Evolutionary conservation across 768 basidiomycete species (phyloP), one percentile per base, ranked within the genome.

Genomic region (Cubamyces lactineus): DNA sequence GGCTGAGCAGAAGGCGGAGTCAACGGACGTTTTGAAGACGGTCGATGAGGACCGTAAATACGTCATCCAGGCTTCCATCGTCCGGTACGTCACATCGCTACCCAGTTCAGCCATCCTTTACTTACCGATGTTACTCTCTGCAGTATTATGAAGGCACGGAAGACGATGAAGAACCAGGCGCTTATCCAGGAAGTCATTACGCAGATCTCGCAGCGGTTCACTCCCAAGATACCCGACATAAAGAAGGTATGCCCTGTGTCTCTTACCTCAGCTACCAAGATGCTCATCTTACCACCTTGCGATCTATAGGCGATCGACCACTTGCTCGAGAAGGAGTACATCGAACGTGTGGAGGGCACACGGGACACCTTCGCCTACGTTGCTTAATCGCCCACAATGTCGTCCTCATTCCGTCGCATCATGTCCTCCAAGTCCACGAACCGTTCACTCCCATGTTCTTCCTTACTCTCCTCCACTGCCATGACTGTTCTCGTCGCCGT

Each of bases 21-120:
- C 88, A 9, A 83, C 83, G 0, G 94, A 97, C 67, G 94, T 97
- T 9, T 78, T 97, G 71, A 95, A 94, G 82, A 91, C 87, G 6
- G 95, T 98, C 5, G 96, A 97, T 66, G 96, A 98, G 76, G 97
- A 98, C 71, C 87, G 96, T 62, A 97, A 97, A 82, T 92, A 96
- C 69, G 87, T 95, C 61, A 94, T 97, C 57, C 96, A 98, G 73
- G 93, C 94, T 11, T 94, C 92, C 43, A 94, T 96, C 67, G 94
- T 96, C 52, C 87, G 94, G 82, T 83, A 62, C 1, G 76, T 71
- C 59, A 4, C 26, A 7, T 39, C 38, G 39, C 23, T 19, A 52
- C 39, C 15, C 57, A 34, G 9, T 5, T 68, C 39, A 70, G 60
- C 66, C 67, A 67, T 23, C 0, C 15, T 21, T 17, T 15, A 12